A percentile compares a stretch with the other conserved stretches of the same genome.
Evolutionary conservation across 129 eudicot species (phyloP).

Genomic region (Glebionis coronaria): DNA sequence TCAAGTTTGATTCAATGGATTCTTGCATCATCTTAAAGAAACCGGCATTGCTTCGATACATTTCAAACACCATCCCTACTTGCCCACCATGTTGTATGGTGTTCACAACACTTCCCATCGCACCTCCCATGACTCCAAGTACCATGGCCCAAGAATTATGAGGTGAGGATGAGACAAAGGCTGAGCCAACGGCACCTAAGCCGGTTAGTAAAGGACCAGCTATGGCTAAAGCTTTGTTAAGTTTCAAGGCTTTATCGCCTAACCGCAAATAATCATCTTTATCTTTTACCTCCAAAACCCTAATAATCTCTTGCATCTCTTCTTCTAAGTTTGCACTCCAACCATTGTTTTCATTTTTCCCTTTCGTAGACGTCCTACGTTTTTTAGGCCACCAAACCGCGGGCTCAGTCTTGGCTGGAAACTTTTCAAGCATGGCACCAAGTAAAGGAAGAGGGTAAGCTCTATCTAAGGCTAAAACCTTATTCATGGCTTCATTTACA

Average conservation of each 20-base stretch:
- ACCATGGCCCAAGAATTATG: conserved; percentile 46
- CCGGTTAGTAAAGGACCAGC: conserved; percentile 56
- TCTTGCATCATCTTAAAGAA: conserved; percentile 58
- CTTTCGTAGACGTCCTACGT: conserved; percentile 8
- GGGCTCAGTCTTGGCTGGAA: conserved; percentile 50
- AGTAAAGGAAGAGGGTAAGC: conserved; percentile 88
- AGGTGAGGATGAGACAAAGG: conserved; percentile 28
- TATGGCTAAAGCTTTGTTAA: conserved; percentile 57
- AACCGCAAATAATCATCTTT: conserved; percentile 58
- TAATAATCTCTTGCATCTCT: conserved; percentile 54
- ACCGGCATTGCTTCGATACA: conserved; percentile 75
- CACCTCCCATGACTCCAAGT: conserved; percentile 58
- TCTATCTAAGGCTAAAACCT: conserved; percentile 59
- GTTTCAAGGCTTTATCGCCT: conserved; percentile 53
- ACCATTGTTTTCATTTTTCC: conserved; percentile 23
- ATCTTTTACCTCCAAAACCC: conserved; percentile 43
- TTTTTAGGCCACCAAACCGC: conserved; percentile 77
- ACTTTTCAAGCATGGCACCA: conserved; percentile 84
- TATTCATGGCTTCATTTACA: conserved; percentile 52
- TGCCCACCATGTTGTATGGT: conserved; percentile 74
- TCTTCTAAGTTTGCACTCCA: conserved; percentile 57
- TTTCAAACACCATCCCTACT: conserved; percentile 79
- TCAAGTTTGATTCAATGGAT: conserved; percentile 45
- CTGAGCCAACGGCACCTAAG: conserved; percentile 54
- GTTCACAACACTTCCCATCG: conserved; percentile 58